Evolutionary conservation across 208 protist genomes (phyloP).

Genomic region (Wallacemonas rigidus): DNA sequence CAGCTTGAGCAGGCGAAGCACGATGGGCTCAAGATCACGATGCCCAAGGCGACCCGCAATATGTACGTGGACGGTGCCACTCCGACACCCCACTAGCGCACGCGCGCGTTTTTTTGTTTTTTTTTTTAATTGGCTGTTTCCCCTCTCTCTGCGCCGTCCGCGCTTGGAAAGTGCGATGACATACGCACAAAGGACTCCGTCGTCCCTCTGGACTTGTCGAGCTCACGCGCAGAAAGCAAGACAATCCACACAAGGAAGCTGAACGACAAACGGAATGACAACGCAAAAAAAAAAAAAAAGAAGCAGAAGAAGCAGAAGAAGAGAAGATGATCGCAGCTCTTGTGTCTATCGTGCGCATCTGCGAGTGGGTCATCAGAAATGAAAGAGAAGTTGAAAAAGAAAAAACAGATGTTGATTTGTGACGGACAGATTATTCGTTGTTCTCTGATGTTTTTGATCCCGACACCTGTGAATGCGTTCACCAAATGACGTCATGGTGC

Average conservation of each 20-base stretch:
- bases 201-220: no score
- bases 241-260: no score
- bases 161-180: no score
- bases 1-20: conserved; percentile 68
- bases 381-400: not conserved
- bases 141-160: not conserved
- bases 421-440: not conserved
- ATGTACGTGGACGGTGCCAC: conserved; percentile 92
- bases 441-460: no score
- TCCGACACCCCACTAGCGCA: conserved; percentile 63
- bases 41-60: conserved; percentile 90
- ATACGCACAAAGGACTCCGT: no score
- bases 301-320: conserved; percentile 5
- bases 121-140: not conserved
- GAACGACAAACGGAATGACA: not conserved
- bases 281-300: conserved; percentile 8
- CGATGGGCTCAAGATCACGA: conserved; percentile 71
- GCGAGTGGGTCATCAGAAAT: not conserved
- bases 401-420: not conserved
- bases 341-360: not conserved
- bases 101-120: conserved; percentile 1
- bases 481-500: no score
- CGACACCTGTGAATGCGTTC: no score
- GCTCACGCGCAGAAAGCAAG: no score
- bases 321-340: conserved; percentile 12